Conservation (phyloP, 495 filamentous ascomycete genomes). For the Amorphotheca resinae region DNA sequence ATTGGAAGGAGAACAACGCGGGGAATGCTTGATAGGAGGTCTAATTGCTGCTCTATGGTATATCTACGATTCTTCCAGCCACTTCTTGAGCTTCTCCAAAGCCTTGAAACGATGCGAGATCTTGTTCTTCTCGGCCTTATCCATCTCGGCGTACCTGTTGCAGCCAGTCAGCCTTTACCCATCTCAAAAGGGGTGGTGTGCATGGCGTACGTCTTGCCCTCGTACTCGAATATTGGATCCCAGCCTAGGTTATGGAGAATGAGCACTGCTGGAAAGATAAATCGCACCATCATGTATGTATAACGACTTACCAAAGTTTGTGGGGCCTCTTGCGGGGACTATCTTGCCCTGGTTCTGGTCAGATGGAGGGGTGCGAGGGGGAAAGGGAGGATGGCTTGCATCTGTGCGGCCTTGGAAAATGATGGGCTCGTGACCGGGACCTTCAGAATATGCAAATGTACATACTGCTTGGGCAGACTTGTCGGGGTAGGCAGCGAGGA, state of each 20-base stretch:
- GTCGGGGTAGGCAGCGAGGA: slow-evolving; percentile 80
- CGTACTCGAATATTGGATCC: slow-evolving; percentile 94
- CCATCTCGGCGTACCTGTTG: slow-evolving; percentile 81
- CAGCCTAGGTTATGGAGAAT: slow-evolving; percentile 44
- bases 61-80: slow-evolving; percentile 47
- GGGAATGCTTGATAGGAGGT: slow-evolving; percentile 3
- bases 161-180: slow-evolving; percentile 1
- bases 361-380: slow-evolving; percentile 21
- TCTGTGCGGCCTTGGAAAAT: slow-evolving; percentile 81
- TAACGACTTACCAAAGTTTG: slow-evolving; percentile 55
- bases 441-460: slow-evolving; percentile 84
- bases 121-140: slow-evolving; percentile 78
- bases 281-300: background rate
- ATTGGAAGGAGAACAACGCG: slow-evolving; percentile 60
- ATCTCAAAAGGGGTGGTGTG: background rate
- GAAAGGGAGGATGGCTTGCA: slow-evolving; percentile 18
- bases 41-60: slow-evolving; percentile 1
- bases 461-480: slow-evolving; percentile 88
- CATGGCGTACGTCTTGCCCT: slow-evolving; percentile 65
- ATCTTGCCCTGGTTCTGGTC: slow-evolving; percentile 47
- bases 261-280: too few relatives aligned
- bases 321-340: slow-evolving; percentile 60
- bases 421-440: slow-evolving; percentile 73
- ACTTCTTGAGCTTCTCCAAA: slow-evolving; percentile 69
- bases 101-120: slow-evolving; percentile 86